Percentiles rank a stretch among this genome's conserved stretches.
These are phyloP conservation scores for Sphaerulina vaccinii DNA, from an alignment of 2,329 filamentous ascomycete species.

Conservation along the genomic window DNA sequence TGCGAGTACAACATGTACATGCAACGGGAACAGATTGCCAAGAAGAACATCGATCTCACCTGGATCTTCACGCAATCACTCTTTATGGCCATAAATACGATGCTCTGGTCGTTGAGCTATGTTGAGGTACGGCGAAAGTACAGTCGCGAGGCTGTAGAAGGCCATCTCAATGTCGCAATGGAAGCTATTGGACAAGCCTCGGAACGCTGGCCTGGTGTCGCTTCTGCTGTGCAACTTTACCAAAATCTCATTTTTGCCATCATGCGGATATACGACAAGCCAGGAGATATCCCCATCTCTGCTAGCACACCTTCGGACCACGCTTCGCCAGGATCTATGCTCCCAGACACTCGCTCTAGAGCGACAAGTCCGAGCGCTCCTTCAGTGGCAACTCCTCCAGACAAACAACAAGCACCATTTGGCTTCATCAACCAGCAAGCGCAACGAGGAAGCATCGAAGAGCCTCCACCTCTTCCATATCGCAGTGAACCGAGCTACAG, in stretches of 20 bases:
- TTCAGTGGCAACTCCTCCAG: slow-evolving; percentile 38
- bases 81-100: slow-evolving; percentile 87
- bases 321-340: slow-evolving; percentile 42
- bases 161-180: slow-evolving; percentile 70
- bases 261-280: slow-evolving; percentile 77
- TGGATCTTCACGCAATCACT: slow-evolving; percentile 90
- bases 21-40: slow-evolving; percentile 75
- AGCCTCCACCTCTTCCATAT: slow-evolving; percentile 35
- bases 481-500: slow-evolving; percentile 24
- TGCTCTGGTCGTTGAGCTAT: slow-evolving; percentile 90
- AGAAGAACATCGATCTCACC: slow-evolving; percentile 75
- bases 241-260: slow-evolving; percentile 81
- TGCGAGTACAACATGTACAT: slow-evolving; percentile 78
- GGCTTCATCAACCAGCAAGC: slow-evolving; percentile 35
- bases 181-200: slow-evolving; percentile 77
- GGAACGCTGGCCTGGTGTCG: slow-evolving; percentile 87
- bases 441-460: slow-evolving; percentile 32
- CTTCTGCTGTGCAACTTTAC: slow-evolving; percentile 81
- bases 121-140: slow-evolving; percentile 74
- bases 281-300: slow-evolving; percentile 51
- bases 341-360: slow-evolving; percentile 44
- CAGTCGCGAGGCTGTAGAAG: slow-evolving; percentile 70
- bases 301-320: slow-evolving; percentile 49
- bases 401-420: slow-evolving; percentile 25
- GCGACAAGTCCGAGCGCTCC: slow-evolving; percentile 45